phyloP scores from a whole-genome alignment of 108 stramenopile genomes.

The Cylindrotheca closterium region DNA sequence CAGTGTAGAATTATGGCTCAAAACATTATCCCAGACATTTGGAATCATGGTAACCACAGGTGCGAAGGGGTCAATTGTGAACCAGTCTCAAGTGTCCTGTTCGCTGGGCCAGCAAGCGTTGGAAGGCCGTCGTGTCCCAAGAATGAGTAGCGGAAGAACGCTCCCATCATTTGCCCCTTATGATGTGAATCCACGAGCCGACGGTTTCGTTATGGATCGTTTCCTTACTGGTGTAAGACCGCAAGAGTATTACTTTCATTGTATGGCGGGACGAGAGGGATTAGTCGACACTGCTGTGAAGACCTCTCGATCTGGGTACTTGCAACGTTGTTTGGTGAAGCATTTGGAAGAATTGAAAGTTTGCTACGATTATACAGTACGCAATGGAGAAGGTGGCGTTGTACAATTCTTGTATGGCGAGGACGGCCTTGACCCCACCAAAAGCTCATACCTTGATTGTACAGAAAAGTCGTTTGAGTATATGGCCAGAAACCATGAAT shows the following conservation, averaged over 20 bases:
- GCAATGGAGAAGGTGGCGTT: constrained; percentile 96
- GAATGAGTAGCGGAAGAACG: constrained; percentile 95
- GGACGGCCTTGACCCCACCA: constrained; percentile 96
- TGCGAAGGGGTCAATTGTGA: constrained; percentile 98
- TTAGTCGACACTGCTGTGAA: constrained; percentile 97
- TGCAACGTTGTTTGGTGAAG: constrained; percentile 98
- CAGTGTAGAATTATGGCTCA: neutral
- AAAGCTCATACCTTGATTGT: constrained; percentile 84
- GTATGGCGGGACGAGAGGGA: constrained; percentile 99
- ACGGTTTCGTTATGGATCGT: constrained; percentile 98
- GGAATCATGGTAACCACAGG: constrained; percentile 98
- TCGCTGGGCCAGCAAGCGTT: constrained; percentile 99
- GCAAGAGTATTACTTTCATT: constrained; percentile 99
- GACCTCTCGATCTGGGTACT: constrained; percentile 97
- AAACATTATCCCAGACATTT: constrained; percentile 74
- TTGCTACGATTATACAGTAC: constrained; percentile 96
- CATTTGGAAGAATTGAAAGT: constrained; percentile 97
- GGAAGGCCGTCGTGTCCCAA: constrained; percentile 98
- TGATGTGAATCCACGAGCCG: constrained; percentile 96
- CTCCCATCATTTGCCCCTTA: constrained; percentile 97
- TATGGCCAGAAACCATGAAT: constrained; percentile 86
- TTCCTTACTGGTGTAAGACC: constrained; percentile 97
- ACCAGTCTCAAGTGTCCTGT: constrained; percentile 98
- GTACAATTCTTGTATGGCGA: constrained; percentile 99
- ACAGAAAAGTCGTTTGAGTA: constrained; percentile 77